Base-by-base conservation (phyloP, 2,329 filamentous ascomycete genomes). In the Pyrenophora seminiperda region DNA sequence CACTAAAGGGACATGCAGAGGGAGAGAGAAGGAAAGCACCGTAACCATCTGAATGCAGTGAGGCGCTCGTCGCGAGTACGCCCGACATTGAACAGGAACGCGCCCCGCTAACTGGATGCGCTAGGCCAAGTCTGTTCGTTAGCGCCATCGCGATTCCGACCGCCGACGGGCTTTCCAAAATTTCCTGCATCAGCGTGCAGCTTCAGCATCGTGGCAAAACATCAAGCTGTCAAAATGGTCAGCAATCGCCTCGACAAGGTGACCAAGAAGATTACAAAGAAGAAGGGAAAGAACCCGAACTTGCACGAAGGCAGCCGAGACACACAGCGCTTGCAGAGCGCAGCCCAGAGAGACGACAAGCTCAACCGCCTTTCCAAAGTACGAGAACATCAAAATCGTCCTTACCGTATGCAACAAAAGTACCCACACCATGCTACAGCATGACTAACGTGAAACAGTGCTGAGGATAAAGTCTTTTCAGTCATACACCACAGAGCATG, bases 281-380 rank as follows among this genome's bases (percentile, higher is more conserved):
- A 97, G 81, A 85, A 88, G 60, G 84, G 85, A 58, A 84, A 85
- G 31, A 81, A 90, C 38, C 86, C 87, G 22, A 81, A 87, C 10
- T 81, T 97, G 17, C 93, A 97, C 68, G 88, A 91, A 73, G 91
- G 91, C 71, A 96, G 91, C 53, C 83, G 94, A 60, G 90, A 97
- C 77, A 89, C 91, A 3, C 84, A 88, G 67, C 84, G 90, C 42
- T 78, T 97, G 56, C 88, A 91, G 71, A 83, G 86, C 64, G 94
- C 94, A 15, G 83, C 84, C 54, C 82, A 87, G 57, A 83, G 94
- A 73, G 92, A 97, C 66, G 87, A 94, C 65, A 90, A 90, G 69
- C 80, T 99, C 29, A 84, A 85, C 61, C 88, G 87, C 70, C 77
- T 92, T 47, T 82, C 85, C 17, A 76, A 83, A n/a, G 79, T 85